Conservation (phyloP, 2,329 filamentous ascomycete genomes). For the Colletotrichum sp. region DNA sequence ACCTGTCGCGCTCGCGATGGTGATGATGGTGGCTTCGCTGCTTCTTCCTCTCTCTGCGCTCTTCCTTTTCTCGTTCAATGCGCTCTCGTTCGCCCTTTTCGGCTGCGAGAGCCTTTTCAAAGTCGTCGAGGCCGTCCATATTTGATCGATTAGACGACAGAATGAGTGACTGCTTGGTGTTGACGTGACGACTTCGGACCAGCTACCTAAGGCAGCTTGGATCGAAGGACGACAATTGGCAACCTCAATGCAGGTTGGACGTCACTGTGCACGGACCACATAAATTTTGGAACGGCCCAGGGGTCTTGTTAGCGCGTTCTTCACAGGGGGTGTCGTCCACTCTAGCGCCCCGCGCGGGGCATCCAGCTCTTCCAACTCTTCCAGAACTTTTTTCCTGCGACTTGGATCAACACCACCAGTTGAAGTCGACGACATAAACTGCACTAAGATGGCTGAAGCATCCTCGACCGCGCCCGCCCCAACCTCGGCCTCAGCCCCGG, state of each 20-base stretch:
- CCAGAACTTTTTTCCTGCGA: constrained; percentile 22
- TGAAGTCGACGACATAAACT: neutral
- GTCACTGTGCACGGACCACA: constrained; percentile 18
- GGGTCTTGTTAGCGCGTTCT: neutral
- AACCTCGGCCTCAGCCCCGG: constrained; percentile 20
- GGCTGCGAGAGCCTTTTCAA: constrained; percentile 77
- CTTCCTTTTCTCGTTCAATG: constrained; percentile 49
- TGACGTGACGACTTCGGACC: no score
- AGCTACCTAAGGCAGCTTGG: neutral
- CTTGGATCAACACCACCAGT: neutral
- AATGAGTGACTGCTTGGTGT: neutral
- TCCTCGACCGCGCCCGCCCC: constrained; percentile 27
- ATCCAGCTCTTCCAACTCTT: constrained; percentile 19
- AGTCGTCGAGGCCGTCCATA: constrained; percentile 70
- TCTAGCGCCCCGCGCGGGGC: constrained; percentile 19
- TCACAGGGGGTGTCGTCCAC: constrained; percentile 2
- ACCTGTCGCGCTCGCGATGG: constrained; percentile 43
- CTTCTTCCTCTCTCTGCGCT: constrained; percentile 47
- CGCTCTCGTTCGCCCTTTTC: constrained; percentile 62
- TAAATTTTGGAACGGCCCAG: neutral
- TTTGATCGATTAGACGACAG: neutral
- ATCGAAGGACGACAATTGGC: neutral
- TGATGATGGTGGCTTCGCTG: constrained; percentile 52
- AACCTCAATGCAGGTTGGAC: constrained; percentile 1
- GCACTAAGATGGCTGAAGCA: constrained; percentile 16